Conservation (phyloP, 345 rosid species). For the Hypericum androsaemum region DNA sequence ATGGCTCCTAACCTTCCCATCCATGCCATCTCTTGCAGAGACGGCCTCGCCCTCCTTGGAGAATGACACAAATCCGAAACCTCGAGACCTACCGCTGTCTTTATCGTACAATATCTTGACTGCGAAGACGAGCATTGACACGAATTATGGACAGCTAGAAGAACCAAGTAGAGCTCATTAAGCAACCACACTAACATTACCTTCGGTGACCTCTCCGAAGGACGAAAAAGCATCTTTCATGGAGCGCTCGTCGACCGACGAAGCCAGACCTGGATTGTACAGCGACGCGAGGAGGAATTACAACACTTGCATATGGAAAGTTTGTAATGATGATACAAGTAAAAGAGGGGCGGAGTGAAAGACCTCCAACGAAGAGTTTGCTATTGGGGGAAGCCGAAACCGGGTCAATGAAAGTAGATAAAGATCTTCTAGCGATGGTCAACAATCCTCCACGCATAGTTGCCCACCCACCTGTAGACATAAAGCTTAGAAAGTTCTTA, state of each 20-base stretch:
- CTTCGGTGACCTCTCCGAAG: not conserved
- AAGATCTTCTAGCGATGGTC: slow-evolving; percentile 3
- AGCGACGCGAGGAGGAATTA: not conserved
- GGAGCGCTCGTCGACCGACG: slow-evolving; percentile 2
- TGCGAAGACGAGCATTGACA: slow-evolving; percentile 17
- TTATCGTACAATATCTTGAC: slow-evolving; percentile 67
- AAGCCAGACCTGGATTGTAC: not conserved
- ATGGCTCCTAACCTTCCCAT: slow-evolving; percentile 53
- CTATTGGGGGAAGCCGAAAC: slow-evolving; percentile 1
- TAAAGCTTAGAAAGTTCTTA: no score
- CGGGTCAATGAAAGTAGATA: not conserved
- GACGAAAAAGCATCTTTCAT: slow-evolving; percentile 2
- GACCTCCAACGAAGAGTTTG: slow-evolving; percentile 5
- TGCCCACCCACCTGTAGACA: not conserved
- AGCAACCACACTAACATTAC: not conserved
- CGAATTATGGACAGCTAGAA: no score
- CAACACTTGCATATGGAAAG: not conserved
- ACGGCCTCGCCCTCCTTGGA: slow-evolving; percentile 42
- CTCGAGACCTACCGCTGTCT: slow-evolving; percentile 76
- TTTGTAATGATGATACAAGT: no score
- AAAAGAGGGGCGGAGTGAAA: not conserved
- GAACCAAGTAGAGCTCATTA: not conserved
- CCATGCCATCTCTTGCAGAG: slow-evolving; percentile 82
- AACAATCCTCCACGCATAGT: not conserved
- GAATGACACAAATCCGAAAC: slow-evolving; percentile 82